phyloP scores from a whole-genome alignment of 2,329 filamentous ascomycete species.

The Paecilomyces variotii region DNA sequence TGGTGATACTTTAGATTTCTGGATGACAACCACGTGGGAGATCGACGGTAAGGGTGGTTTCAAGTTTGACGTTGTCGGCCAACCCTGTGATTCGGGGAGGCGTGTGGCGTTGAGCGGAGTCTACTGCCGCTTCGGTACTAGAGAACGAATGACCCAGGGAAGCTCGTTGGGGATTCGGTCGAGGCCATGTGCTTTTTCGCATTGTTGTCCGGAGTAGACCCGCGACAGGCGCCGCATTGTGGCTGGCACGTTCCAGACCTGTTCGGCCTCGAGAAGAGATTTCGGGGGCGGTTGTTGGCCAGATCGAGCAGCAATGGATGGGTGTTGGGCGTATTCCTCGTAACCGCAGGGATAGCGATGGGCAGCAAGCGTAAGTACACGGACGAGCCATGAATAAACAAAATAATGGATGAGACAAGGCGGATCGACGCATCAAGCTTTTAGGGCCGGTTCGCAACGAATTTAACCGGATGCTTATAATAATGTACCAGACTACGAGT shows the following conservation, averaged over 20 bases:
- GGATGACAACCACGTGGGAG: conserved; percentile 8
- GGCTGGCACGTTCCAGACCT: not conserved
- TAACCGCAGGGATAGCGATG: not conserved
- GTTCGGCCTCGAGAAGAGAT: not conserved
- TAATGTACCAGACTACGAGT: too few species aligned
- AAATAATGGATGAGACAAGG: too few species aligned
- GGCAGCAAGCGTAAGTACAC: too few species aligned
- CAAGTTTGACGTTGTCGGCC: not conserved
- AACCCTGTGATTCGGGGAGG: not conserved
- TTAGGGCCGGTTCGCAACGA: too few species aligned
- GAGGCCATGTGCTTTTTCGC: not conserved
- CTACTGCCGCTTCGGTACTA: not conserved
- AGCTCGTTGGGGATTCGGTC: not conserved
- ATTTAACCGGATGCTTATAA: too few species aligned
- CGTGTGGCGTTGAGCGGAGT: not conserved
- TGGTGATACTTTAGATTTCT: not conserved
- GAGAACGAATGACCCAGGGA: not conserved
- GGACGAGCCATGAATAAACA: too few species aligned
- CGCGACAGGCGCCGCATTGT: not conserved
- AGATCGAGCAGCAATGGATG: not conserved
- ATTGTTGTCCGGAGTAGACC: not conserved
- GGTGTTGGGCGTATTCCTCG: not conserved
- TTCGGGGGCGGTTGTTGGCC: not conserved
- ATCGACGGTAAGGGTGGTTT: conserved; percentile 6
- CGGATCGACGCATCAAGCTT: too few species aligned